Evolutionary conservation across 148 eudicot genomes (phyloP), one percentile per base, ranked within the genome.

Genomic region (Cornus suecica): DNA sequence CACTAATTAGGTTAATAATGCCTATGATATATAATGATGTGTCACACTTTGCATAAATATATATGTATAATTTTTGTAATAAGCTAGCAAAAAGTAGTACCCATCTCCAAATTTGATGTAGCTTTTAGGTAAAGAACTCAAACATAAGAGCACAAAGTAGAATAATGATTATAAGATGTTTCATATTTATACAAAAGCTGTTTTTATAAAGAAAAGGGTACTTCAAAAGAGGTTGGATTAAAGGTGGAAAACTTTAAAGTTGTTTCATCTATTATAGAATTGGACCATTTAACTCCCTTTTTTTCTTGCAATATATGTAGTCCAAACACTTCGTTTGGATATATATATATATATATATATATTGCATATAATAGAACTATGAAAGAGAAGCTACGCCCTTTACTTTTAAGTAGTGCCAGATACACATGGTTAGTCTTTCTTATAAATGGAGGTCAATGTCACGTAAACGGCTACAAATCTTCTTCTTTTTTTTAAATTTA

Each of bases 361-460:
- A 6, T 41, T 41, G 45, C 18, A 16, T 11, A 26, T 37, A 73
- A 73, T 73, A 58, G 34, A 73, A 41, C 32, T 62, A 61, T 73
- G 52, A 26, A 73, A 34, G 30, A 5, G 10, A 22, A 0, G 13
- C 24, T 30, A 0, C 54, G 2, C 23, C 62, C 4, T 52, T 70
- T 52, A 27, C 15, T 52, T 70, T 34, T 20, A 51, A 71, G 54
- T 29, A 10, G 29, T 5, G 8, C 74, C 20, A 5, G 23, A 24
- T 62, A 24, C 54, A 29, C 29, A 24, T 8, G 37, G 22, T 23
- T 73, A 34, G 52, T 73, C 27, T 23, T 14, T 23, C 56, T 41
- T 73, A 26, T 63, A 22, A 22, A 61, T 37, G 54, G 76, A 34
- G 30, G 15, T 48, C 54, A 48, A 48, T 48, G 18, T 48, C 54